These are phyloP conservation scores for Bacidia rubella DNA, from an alignment of 495 filamentous ascomycete genomes.

Conservation along the genomic window DNA sequence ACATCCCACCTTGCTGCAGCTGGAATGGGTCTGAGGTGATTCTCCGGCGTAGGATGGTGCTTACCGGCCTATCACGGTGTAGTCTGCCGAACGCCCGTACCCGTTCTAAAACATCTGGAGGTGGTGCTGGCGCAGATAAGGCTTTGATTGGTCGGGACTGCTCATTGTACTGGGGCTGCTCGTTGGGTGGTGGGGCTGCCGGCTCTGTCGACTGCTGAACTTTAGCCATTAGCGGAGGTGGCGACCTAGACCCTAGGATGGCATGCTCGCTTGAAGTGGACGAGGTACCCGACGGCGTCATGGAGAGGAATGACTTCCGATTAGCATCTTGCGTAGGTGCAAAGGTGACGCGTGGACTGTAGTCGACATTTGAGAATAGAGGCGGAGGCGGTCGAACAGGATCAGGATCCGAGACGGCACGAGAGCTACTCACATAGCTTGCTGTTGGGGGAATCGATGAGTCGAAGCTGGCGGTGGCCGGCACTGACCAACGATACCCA, in stretches of 20 bases:
- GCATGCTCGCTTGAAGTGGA: constrained; percentile 7
- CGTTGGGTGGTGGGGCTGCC: neutral
- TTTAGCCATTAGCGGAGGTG: neutral
- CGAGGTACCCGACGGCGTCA: constrained; percentile 9
- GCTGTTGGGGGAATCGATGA: constrained; percentile 5
- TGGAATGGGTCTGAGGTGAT: neutral
- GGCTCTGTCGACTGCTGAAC: neutral
- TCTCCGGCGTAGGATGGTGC: neutral
- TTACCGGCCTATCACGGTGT: neutral
- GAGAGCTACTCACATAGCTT: constrained; percentile 8
- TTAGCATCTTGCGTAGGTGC: constrained; percentile 9
- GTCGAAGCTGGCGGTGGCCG: constrained; percentile 4
- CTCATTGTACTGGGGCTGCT: constrained; percentile 1
- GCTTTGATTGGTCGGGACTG: constrained; percentile 1
- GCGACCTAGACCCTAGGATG: neutral
- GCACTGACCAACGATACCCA: constrained; percentile 7
- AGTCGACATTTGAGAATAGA: constrained; percentile 9
- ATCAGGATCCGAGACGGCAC: constrained; percentile 9
- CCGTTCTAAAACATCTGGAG: constrained; percentile 2
- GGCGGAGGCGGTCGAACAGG: constrained; percentile 10
- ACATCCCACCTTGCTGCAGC: neutral
- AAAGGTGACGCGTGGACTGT: constrained; percentile 10
- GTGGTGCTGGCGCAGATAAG: neutral
- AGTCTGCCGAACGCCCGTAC: constrained; percentile 5
- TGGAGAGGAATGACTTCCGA: constrained; percentile 14